Evolutionary conservation across 768 basidiomycete genomes (phyloP).

Genomic region (Boletus tylopilopsis): DNA sequence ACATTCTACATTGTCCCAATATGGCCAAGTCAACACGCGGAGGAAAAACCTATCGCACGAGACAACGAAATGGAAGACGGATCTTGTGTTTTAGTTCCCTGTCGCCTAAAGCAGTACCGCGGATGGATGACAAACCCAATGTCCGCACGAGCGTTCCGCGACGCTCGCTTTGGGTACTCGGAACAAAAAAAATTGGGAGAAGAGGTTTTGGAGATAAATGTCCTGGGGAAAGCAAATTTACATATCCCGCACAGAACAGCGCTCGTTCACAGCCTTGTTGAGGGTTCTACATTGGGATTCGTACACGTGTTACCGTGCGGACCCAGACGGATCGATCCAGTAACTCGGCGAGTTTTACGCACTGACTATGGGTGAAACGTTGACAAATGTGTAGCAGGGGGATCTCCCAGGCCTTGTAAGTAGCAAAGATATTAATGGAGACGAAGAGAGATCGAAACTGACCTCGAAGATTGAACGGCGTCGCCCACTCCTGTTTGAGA

Average conservation of each 20-base stretch:
- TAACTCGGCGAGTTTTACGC: not conserved
- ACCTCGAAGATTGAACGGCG: constrained; percentile 16
- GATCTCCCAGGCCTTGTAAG: not conserved
- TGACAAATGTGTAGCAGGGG: not conserved
- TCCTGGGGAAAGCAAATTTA: constrained; percentile 1
- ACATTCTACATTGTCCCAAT: not conserved
- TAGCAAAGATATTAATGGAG: constrained; percentile 5
- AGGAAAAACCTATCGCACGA: not conserved
- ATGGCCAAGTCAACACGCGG: constrained; percentile 1
- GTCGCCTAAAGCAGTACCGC: constrained; percentile 11
- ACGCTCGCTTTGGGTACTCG: constrained; percentile 15
- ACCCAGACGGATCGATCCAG: not conserved
- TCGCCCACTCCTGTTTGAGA: constrained; percentile 2
- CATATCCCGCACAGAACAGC: not conserved
- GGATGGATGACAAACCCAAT: not conserved
- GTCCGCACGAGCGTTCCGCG: constrained; percentile 21
- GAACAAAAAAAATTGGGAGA: not conserved
- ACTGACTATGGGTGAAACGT: constrained; percentile 3
- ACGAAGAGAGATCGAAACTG: constrained; percentile 1
- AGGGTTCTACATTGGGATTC: constrained; percentile 1
- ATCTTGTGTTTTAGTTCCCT: constrained; percentile 1
- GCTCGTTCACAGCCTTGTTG: constrained; percentile 1
- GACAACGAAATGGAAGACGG: constrained; percentile 8
- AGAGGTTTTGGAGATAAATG: no score
- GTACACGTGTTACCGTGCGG: constrained; percentile 12